A percentile compares a stretch with the other conserved stretches of the same genome.
Conservation (phyloP, 2,329 filamentous ascomycete species). For the Drechslerella dactyloides region DNA sequence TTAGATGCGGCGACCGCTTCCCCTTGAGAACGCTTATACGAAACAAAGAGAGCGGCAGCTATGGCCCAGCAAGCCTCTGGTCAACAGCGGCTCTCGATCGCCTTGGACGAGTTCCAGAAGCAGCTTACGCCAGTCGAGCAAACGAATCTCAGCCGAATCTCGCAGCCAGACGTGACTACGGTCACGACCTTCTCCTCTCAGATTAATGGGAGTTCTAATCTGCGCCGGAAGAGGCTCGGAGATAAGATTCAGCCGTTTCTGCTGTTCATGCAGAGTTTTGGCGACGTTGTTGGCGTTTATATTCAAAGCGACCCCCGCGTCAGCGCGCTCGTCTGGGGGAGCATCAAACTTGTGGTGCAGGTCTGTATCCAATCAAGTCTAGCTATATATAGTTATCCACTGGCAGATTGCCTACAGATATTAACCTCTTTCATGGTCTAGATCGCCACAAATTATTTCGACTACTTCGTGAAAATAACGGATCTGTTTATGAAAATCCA, state of each 20-base stretch:
- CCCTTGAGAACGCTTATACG: not conserved
- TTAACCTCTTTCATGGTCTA: constrained; percentile 53
- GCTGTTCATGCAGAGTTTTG: constrained; percentile 58
- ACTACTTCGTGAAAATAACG: constrained; percentile 59
- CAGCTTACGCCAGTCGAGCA: constrained; percentile 15
- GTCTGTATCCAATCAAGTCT: constrained; percentile 51
- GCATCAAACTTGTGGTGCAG: constrained; percentile 59
- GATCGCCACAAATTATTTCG: constrained; percentile 57
- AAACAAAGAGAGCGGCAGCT: not conserved
- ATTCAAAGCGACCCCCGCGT: constrained; percentile 58
- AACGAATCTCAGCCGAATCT: constrained; percentile 10
- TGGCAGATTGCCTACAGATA: not conserved
- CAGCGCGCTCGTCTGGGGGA: constrained; percentile 61
- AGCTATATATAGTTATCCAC: too few relatives aligned
- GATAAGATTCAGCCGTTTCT: constrained; percentile 55
- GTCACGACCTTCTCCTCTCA: constrained; percentile 17
- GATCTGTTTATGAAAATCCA: constrained; percentile 58
- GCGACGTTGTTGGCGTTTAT: constrained; percentile 57
- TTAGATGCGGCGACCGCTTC: not conserved
- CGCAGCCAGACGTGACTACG: constrained; percentile 12
- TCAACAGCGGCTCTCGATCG: constrained; percentile 13
- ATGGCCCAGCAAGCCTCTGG: not conserved
- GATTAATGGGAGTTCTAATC: constrained; percentile 18
- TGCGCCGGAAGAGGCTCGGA: constrained; percentile 22
- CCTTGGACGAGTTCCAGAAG: constrained; percentile 14